Base-by-base conservation (phyloP, 2,329 filamentous ascomycete genomes). In the Colletotrichum plurivorum region DNA sequence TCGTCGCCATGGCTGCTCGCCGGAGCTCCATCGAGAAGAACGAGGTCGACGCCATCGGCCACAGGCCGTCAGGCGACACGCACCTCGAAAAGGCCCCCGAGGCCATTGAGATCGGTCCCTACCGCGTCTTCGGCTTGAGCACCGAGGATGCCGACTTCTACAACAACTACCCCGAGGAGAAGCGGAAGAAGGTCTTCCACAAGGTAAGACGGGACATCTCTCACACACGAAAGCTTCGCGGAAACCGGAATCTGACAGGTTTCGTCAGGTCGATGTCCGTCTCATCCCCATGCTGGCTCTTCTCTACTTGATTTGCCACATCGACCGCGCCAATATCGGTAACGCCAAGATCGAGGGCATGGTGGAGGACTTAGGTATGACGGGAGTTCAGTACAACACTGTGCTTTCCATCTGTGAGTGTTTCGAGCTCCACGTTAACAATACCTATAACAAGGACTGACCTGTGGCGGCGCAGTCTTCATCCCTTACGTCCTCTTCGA, bases 401-500 rank as follows among this genome's bases (percentile, higher is more conserved):
- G 86, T 59, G 75, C 83, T 63, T 78, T 86, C 73, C 2, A 65
- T 70, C 81, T 93, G 73, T 93, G 92, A 80, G 92, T 92, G 1
- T 43, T 5, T 7, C 3, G 2, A 46, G 16, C 16, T 4, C 1
- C 18, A 76, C 12, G 83, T 93, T 67, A 92, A 9, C n/a, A 12
- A n/a, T 10, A 18, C 10, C 1, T 4, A 5, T 43, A 15, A 43
- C 16, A n/a, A n/a, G 1, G 10, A 20, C 60, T 63, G 18, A 63
- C 43, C 8, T 7, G 3, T 13, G 2, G 13, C 6, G 8, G 6
- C 41, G 4, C 5, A 51, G 66, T 94, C 80, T 93, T 93, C 81
- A 84, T 93, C 45, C 85, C 89, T 2, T 93, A 93, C 75, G 82
- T 90, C 1, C 80, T 91, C 15, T 90, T 91, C 69, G 90, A 92